Conservation (phyloP, 2,329 filamentous ascomycete genomes). For the Achaetomium macrosporum region DNA sequence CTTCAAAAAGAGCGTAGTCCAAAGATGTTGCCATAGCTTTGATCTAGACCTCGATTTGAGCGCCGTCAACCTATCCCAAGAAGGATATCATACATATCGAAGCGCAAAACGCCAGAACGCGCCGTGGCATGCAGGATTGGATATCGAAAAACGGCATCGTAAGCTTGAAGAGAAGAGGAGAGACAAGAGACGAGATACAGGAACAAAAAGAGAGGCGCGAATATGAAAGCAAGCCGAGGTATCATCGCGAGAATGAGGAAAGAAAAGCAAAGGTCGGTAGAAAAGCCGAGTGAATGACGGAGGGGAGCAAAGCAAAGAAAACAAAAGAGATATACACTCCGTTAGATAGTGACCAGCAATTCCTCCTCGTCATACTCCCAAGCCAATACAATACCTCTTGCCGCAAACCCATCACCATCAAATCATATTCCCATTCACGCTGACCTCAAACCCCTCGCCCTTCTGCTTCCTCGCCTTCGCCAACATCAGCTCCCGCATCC, state of each 20-base stretch:
- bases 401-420: constrained; percentile 27
- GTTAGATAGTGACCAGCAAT: no score
- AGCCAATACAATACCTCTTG: background rate
- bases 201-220: constrained; percentile 15
- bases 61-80: background rate
- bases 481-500: constrained; percentile 92
- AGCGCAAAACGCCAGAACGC: background rate
- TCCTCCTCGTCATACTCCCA: background rate
- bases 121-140: background rate
- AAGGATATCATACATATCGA: background rate
- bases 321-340: background rate
- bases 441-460: constrained; percentile 75
- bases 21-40: background rate
- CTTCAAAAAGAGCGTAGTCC: background rate
- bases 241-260: constrained; percentile 19
- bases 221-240: constrained; percentile 10
- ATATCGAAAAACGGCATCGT: background rate
- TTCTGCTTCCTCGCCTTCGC: constrained; percentile 83
- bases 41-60: background rate
- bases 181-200: constrained; percentile 20
- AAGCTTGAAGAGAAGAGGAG: constrained; percentile 14
- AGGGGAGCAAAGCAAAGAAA: constrained; percentile 14
- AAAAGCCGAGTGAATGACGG: constrained; percentile 10
- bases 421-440: constrained; percentile 74
- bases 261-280: constrained; percentile 10